Conservation (phyloP, 176 grass and related monocot species). For the Miscanthus lutarioriparius region DNA sequence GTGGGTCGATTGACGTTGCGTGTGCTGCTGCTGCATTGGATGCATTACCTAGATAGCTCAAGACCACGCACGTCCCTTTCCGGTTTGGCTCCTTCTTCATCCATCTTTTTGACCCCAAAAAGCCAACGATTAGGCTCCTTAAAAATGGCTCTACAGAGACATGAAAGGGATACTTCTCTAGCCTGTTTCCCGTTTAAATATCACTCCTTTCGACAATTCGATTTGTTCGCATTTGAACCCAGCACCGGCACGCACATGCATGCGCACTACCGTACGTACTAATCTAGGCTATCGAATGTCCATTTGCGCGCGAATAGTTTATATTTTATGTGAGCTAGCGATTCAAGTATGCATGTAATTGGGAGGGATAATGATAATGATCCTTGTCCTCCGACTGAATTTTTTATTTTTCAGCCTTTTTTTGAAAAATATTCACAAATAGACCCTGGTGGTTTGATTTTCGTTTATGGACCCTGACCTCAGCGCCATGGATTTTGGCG, state of each 20-base stretch:
- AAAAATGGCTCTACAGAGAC: constrained; percentile 61
- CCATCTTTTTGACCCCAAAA: constrained; percentile 45
- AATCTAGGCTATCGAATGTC: constrained; percentile 36
- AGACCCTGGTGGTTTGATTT: no score
- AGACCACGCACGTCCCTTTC: constrained; percentile 24
- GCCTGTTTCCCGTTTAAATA: constrained; percentile 42
- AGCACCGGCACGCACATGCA: constrained; percentile 55
- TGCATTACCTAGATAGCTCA: constrained; percentile 15
- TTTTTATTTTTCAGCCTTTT: no score
- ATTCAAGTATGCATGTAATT: background rate
- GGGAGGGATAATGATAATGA: constrained; percentile 57
- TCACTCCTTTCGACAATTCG: constrained; percentile 50
- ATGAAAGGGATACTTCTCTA: constrained; percentile 65
- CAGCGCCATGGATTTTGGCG: no score
- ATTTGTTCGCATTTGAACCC: constrained; percentile 60
- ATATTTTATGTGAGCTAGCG: background rate
- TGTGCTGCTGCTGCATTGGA: constrained; percentile 27
- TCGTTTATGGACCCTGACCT: no score
- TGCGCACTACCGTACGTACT: constrained; percentile 37
- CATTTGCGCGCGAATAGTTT: constrained; percentile 16
- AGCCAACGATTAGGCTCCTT: constrained; percentile 46
- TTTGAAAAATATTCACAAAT: no score
- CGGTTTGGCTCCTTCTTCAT: constrained; percentile 23
- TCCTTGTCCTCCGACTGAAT: constrained; percentile 44
- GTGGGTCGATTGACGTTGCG: constrained; percentile 38